Evolutionary conservation across 306 rosid genomes (phyloP), one percentile per base, ranked within the genome.

Genomic region (Boehmeria nivea): DNA sequence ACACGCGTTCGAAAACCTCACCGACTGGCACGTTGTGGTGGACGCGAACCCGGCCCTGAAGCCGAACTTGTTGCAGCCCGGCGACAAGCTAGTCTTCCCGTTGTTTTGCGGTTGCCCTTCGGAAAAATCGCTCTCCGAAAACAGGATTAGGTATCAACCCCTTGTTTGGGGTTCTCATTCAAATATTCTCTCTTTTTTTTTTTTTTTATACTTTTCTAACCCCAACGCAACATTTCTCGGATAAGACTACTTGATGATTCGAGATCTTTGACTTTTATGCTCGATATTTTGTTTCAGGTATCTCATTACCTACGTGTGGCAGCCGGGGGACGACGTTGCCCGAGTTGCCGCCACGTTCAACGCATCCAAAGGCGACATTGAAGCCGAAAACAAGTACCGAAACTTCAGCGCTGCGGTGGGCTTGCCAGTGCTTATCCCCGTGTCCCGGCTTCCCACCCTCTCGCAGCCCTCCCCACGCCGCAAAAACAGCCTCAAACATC

Each of bases 101-200:
- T 71, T 83, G 74, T 72, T 73, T 75, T 83, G 97, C 54, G 74
- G 60, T 43, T 89, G 94, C 66, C 87, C 94, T 37, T 79, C 94
- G 36, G 8, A 31, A 2, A 71, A 79, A 61, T 67, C 54, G 7
- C 76, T 67, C 12, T 8, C 49, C 8, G 62, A 64, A 27, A 67
- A 71, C 19, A 71, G 78, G 9, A 31, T 31, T 31, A 31, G 36
- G 36, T 31, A 10, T 4, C 5, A 31, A 31, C 5, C 5, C 36
- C 9, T 31, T 31, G 9, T n/a, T n/a, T n/a, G n/a, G n/a, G n/a
- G n/a, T n/a, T n/a, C n/a, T n/a, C n/a, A n/a, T n/a, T n/a, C n/a
- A n/a, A n/a, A n/a, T n/a, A n/a, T n/a, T n/a, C n/a, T n/a, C 36
- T 4, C 36, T 31, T 31, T 4, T 31, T 31, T 31, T 31, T 31